Conservation (phyloP, 495 filamentous ascomycete genomes). For the Podospora pseudoanserina region DNA sequence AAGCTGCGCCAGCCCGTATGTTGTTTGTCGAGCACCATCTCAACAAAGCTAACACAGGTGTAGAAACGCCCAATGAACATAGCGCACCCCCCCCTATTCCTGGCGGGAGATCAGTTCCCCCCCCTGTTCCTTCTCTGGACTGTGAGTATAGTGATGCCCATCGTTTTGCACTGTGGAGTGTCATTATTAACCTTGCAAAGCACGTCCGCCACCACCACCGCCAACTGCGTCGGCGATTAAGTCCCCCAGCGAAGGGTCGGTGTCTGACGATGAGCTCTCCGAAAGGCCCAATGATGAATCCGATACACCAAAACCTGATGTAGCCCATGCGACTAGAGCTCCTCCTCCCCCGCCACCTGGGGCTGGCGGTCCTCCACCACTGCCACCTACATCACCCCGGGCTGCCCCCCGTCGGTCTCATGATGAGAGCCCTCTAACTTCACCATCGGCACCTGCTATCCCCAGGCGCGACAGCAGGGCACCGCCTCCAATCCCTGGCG, state of each 20-base stretch:
- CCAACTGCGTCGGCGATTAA: conserved; percentile 47
- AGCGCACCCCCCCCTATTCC: conserved; percentile 56
- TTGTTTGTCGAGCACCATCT: conserved; percentile 24
- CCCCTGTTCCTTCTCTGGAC: conserved; percentile 60
- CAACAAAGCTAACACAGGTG: conserved; percentile 26
- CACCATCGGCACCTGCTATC: conserved; percentile 39
- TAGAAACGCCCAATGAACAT: conserved; percentile 38
- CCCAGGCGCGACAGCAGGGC: conserved; percentile 50
- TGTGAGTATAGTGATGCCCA: conserved; percentile 48
- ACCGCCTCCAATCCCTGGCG: conserved; percentile 48
- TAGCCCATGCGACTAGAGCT: conserved; percentile 33
- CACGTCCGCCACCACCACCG: conserved; percentile 53
- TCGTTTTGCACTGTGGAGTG: conserved; percentile 18
- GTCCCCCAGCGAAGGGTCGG: conserved; percentile 75
- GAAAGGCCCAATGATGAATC: conserved; percentile 45
- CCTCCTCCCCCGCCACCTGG: conserved; percentile 40
- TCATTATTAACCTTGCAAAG: conserved; percentile 45
- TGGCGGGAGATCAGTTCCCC: conserved; percentile 61
- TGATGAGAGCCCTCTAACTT: conserved; percentile 45
- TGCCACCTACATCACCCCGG: conserved; percentile 51
- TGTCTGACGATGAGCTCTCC: conserved; percentile 94
- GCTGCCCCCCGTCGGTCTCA: conserved; percentile 51
- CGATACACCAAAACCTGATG: conserved; percentile 41
- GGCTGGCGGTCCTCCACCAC: conserved; percentile 19
- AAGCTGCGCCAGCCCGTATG: conserved; percentile 47